A percentile compares a stretch with the other conserved stretches of the same genome.
These are phyloP conservation scores for Panellus pusillus DNA, from an alignment of 768 basidiomycete genomes.

Conservation along the genomic window DNA sequence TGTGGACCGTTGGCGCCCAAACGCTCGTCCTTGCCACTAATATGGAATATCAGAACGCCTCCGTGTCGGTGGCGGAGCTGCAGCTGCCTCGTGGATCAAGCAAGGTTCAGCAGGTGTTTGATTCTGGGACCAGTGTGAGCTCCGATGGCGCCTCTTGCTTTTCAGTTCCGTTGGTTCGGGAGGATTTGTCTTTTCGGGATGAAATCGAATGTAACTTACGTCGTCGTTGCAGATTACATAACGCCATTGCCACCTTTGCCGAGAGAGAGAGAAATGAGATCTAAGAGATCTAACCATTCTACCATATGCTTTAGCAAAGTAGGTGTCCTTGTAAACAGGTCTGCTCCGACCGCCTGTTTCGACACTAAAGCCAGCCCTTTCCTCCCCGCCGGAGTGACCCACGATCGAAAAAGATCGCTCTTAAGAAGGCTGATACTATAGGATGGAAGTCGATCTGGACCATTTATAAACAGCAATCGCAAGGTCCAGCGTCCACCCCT, in stretches of 20 bases:
- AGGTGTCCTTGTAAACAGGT: no score
- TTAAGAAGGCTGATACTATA: conserved; percentile 68
- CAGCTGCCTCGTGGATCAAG: conserved; percentile 9
- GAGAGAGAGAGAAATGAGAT: background rate
- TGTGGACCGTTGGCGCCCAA: conserved; percentile 43
- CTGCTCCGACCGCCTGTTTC: conserved; percentile 53
- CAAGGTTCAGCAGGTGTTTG: conserved; percentile 23
- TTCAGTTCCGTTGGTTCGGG: conserved; percentile 44
- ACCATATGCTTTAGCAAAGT: no score
- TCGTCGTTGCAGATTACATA: conserved; percentile 4
- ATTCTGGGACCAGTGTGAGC: conserved; percentile 24
- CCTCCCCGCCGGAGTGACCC: conserved; percentile 50
- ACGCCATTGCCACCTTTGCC: conserved; percentile 31
- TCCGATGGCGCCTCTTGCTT: conserved; percentile 11
- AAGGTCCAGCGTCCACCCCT: conserved; percentile 40
- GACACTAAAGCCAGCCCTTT: conserved; percentile 68
- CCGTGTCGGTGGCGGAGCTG: conserved; percentile 30
- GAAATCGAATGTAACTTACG: background rate
- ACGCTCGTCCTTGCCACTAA: conserved; percentile 55
- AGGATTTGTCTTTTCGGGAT: conserved; percentile 35
- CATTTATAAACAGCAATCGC: conserved; percentile 44
- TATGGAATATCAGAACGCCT: conserved; percentile 40
- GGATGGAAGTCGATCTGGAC: conserved; percentile 62
- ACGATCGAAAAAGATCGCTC: conserved; percentile 45
- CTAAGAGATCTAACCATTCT: background rate